Evolutionary conservation across 805 yeast genomes (phyloP), one percentile per base, ranked within the genome.

Genomic region (Lachancea meyersii): DNA sequence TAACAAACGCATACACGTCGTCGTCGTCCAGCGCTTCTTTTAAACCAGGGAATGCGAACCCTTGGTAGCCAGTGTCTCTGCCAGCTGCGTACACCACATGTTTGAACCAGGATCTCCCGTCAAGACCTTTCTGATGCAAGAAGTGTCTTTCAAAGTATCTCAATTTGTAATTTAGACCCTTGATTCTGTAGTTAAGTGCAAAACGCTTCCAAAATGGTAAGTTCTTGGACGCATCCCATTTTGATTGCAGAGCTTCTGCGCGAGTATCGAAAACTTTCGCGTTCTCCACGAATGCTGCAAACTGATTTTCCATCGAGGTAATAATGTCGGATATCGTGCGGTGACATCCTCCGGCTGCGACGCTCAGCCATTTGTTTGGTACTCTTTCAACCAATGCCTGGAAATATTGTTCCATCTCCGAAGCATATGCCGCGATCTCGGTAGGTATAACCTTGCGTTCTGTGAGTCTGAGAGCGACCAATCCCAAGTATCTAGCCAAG

Each of bases 61-160:
- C 79, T 32, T 70, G 71, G 48, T 76, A 76, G 8, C 80, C 81
- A 1, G 79, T 75, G 51, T 72, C 71, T 51, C 80, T 65, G 2
- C 80, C 80, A 47, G 75, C 63, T 1, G 79, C 76, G 52, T 63
- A 76, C 18, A 75, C 68, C 37, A 70, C 60, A 58, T 76, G 80
- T 48, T 70, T 73, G 58, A 73, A 76, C 80, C 80, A 76, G 8
- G 67, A 58, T 57, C 81, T 65, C 21, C 63, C 66, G 5, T 63
- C 65, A 36, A 76, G 57, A 1, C 81, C 81, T 5, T 66, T 60
- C 26, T 67, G 63, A 43, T 66, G 60, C 24, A 76, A 46, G 49
- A 76, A 74, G 9, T 50, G 47, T 52, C 76, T 64, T 49, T 76
- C 81, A 47, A 68, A 61, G 48, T 60, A 63, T 41, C 62, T 63